Conservation (phyloP, 1,284 basidiomycete species). For the Pisolithus thermaeus region DNA sequence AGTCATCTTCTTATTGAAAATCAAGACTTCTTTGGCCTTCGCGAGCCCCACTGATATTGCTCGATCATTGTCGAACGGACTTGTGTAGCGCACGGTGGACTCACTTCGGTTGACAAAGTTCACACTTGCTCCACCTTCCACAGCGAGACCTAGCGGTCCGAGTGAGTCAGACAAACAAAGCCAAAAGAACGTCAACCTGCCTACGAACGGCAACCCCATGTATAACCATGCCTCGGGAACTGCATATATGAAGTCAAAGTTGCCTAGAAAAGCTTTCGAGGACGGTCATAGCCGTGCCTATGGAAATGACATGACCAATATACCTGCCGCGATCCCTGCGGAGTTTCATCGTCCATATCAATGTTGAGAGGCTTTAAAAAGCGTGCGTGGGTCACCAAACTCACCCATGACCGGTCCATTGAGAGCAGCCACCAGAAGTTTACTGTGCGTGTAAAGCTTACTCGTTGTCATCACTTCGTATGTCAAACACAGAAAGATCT, state of each 20-base stretch:
- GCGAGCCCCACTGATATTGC: conserved; percentile 51
- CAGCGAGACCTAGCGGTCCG: conserved; percentile 43
- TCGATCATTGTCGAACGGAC: not conserved
- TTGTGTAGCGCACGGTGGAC: not conserved
- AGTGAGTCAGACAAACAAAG: conserved; percentile 1
- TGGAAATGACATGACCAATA: not conserved
- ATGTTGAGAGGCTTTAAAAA: not conserved
- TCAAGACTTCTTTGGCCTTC: conserved; percentile 61
- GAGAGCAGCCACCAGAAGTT: conserved; percentile 60
- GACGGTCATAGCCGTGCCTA: not conserved
- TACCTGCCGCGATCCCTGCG: conserved; percentile 63
- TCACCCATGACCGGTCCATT: conserved; percentile 70
- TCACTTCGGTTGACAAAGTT: conserved; percentile 61
- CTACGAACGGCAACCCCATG: conserved; percentile 64
- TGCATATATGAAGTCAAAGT: conserved; percentile 72
- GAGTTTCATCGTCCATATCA: not conserved
- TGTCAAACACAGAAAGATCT: not conserved
- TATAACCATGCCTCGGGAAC: conserved; percentile 57
- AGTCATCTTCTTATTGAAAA: conserved; percentile 62
- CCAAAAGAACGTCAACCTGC: conserved; percentile 29
- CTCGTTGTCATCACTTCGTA: not conserved
- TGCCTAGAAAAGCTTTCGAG: conserved; percentile 54
- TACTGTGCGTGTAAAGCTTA: conserved; percentile 60
- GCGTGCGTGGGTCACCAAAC: conserved; percentile 3
- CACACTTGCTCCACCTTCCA: conserved; percentile 64